Evolutionary conservation across 2,329 filamentous ascomycete species (phyloP), one percentile per base, ranked within the genome.

Genomic region (Monosporascus sp.): DNA sequence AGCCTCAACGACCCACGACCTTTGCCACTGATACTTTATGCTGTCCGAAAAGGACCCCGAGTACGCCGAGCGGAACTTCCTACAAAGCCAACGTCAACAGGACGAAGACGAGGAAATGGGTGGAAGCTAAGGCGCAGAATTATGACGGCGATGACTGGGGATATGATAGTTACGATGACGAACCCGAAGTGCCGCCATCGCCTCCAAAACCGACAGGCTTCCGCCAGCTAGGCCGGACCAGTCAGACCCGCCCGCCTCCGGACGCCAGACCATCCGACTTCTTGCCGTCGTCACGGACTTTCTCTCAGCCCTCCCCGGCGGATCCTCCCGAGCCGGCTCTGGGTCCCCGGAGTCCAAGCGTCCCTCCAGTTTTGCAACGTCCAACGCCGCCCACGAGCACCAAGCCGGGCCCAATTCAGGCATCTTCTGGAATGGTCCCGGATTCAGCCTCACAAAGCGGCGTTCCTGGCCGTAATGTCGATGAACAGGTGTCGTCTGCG

Each of bases 91-190:
- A 96, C 69, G 86, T 97, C 48, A 93, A 90, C 72, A 86, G 93
- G 57, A 82, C 85, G 52, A 96, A 96, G 75, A 97, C 92, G 52
- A 89, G 87, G 73, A 96, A 96, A 81, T 97, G 93, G 93, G 87
- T 93, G 38, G 88, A 96, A 65, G 93, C 93, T 37, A 93, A 92
- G 71, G 80, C 84, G 54, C 86, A 88, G 63, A 89, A 84, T 66
- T 97, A 97, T 66, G 92, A 93, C 64, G 93, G 92, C 58, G 91
- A 95, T 64, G 93, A 96, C 66, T 97, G 93, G 92, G 93, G 91
- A 37, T 87, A 79, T 52, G 84, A 87, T 37, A 82, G 86, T 8
- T 81, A 83, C 54, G 81, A 84, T n/a, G 81, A 85, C 41, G 78
- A 80, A 37, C 63, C 67, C 7, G 72, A 76, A 43, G 69, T 73